Evolutionary conservation across 164 flowering plant genomes (phyloP).

Genomic region (Kingdonia uniflora): DNA sequence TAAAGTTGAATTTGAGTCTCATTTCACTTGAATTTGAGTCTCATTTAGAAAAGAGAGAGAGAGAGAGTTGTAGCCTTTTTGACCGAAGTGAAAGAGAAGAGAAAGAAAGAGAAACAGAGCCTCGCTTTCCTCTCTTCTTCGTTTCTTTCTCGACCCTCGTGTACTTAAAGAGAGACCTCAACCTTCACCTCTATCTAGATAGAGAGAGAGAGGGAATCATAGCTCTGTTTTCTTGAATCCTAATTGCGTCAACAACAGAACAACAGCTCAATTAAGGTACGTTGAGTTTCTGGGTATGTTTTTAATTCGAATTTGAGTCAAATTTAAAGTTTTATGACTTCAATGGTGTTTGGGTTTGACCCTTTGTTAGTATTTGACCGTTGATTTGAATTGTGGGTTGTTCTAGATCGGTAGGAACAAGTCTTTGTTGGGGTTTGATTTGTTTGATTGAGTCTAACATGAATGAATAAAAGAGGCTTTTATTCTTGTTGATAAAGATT

Average conservation of each 20-base stretch:
- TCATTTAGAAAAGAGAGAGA: constrained; percentile 6
- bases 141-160: constrained; percentile 4
- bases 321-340: too few species aligned
- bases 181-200: not conserved
- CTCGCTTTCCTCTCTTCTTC: constrained; percentile 5
- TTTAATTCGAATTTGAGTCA: not conserved
- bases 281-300: constrained; percentile 1
- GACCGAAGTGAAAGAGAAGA: constrained; percentile 12
- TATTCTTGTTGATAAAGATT: not conserved
- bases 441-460: not conserved
- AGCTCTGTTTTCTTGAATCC: not conserved
- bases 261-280: not conserved
- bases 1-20: constrained; percentile 6
- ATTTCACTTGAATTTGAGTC: constrained; percentile 10
- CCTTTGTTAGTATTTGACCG: too few species aligned
- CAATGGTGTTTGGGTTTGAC: too few species aligned
- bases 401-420: too few species aligned
- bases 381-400: too few species aligned
- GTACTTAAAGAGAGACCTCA: constrained; percentile 3
- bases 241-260: not conserved
- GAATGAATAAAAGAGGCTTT: not conserved
- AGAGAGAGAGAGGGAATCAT: not conserved
- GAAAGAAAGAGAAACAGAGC: constrained; percentile 12
- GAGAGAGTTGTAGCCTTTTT: constrained; percentile 12
- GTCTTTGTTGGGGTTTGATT: not conserved